Conservation (phyloP, 306 rosid genomes). For the Coriaria nepalensis region DNA sequence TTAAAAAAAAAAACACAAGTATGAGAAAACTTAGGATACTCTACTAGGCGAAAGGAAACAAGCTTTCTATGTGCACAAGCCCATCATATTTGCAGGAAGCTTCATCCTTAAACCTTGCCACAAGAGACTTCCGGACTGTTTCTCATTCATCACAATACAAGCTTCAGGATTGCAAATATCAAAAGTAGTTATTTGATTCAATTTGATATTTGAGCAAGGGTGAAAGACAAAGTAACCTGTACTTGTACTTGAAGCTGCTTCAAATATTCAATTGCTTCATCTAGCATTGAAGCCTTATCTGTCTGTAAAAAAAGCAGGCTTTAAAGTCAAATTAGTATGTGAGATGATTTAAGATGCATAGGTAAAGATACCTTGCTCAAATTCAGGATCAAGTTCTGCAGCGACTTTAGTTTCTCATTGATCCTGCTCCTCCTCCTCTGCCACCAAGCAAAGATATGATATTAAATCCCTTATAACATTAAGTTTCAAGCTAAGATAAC, state of each 20-base stretch:
- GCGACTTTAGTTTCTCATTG: slow-evolving; percentile 89
- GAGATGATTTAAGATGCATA: neutral
- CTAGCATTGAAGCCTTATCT: slow-evolving; percentile 95
- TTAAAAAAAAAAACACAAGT: too few species aligned
- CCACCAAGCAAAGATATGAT: slow-evolving; percentile 18
- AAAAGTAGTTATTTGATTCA: neutral
- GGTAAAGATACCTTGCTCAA: slow-evolving; percentile 60
- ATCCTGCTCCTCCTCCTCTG: slow-evolving; percentile 93
- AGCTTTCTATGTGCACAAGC: too few species aligned
- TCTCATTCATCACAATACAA: too few species aligned
- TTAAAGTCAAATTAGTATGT: neutral
- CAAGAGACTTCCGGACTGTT: too few species aligned
- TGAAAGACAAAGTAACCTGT: slow-evolving; percentile 32
- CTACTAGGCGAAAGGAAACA: too few species aligned
- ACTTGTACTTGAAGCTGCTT: slow-evolving; percentile 99
- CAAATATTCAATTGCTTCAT: slow-evolving; percentile 86
- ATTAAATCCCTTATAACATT: too few species aligned
- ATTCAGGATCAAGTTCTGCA: slow-evolving; percentile 87
- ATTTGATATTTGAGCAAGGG: neutral
- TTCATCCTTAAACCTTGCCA: too few species aligned
- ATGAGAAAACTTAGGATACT: too few species aligned
- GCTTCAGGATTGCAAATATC: neutral
- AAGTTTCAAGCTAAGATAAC: too few species aligned
- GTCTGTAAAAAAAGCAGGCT: slow-evolving; percentile 35
- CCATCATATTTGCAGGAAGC: too few species aligned